Percentiles rank a stretch among this genome's conserved stretches.
These are phyloP conservation scores for Xerocomus nothofagi DNA, from an alignment of 1,284 basidiomycete species.

Conservation along the genomic window DNA sequence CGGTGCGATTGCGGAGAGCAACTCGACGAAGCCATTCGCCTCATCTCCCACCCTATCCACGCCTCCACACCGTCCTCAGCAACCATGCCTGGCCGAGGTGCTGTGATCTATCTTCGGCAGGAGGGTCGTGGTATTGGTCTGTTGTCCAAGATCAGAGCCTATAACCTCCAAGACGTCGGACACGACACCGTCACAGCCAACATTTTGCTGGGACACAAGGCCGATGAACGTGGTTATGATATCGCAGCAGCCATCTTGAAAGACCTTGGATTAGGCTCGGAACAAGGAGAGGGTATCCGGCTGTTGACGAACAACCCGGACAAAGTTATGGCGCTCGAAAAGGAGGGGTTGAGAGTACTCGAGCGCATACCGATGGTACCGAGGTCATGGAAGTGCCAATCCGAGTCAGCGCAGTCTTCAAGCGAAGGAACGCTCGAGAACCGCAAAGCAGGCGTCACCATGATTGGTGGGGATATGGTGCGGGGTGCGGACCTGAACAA, in stretches of 20 bases:
- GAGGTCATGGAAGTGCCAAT: slow-evolving; percentile 68
- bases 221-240: slow-evolving; percentile 93
- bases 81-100: slow-evolving; percentile 81
- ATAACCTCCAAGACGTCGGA: slow-evolving; percentile 97
- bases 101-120: slow-evolving; percentile 94
- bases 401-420: slow-evolving; percentile 20
- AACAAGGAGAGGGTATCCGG: slow-evolving; percentile 62
- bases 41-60: slow-evolving; percentile 77
- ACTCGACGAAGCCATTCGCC: slow-evolving; percentile 92
- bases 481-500: slow-evolving; percentile 90
- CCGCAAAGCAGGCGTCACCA: slow-evolving; percentile 69
- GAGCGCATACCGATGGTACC: slow-evolving; percentile 96
- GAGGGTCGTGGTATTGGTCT: slow-evolving; percentile 99
- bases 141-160: slow-evolving; percentile 94
- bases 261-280: slow-evolving; percentile 78
- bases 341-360: slow-evolving; percentile 78
- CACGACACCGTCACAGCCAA: slow-evolving; percentile 99
- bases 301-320: slow-evolving; percentile 98
- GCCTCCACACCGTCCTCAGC: slow-evolving; percentile 35
- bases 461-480: slow-evolving; percentile 81
- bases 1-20: slow-evolving; percentile 99
- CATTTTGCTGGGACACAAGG: slow-evolving; percentile 90
- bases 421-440: slow-evolving; percentile 39
- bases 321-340: slow-evolving; percentile 87
- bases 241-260: slow-evolving; percentile 88